phyloP scores from a whole-genome alignment of 805 yeast species.

The Danielozyma ontarioensis region DNA sequence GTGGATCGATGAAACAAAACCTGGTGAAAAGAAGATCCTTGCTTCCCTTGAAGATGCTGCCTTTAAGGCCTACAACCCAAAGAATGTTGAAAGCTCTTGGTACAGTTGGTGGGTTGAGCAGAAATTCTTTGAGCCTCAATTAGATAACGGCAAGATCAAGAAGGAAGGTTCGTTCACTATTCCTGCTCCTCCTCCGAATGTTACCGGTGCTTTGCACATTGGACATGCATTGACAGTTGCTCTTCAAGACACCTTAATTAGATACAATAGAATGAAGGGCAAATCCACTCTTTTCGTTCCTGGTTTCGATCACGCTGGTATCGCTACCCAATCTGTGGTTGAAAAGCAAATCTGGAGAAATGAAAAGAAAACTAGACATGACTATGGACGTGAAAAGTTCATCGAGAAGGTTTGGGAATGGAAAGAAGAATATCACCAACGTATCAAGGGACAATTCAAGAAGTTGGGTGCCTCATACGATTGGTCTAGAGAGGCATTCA shows the following conservation, averaged over 20 bases:
- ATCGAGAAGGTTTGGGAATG: constrained; percentile 93
- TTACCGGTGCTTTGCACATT: constrained; percentile 97
- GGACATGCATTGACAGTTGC: constrained; percentile 97
- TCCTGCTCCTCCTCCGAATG: constrained; percentile 99
- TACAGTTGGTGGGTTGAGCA: constrained; percentile 93
- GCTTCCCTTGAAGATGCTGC: constrained; percentile 89
- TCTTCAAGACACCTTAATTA: constrained; percentile 87
- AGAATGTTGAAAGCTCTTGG: constrained; percentile 94
- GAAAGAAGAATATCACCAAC: constrained; percentile 89
- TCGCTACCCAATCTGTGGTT: constrained; percentile 96
- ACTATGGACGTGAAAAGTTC: constrained; percentile 88
- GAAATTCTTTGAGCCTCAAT: constrained; percentile 85
- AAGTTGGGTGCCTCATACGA: constrained; percentile 95
- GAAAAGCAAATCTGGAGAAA: constrained; percentile 92
- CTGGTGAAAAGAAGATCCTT: constrained; percentile 88
- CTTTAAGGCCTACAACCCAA: constrained; percentile 89
- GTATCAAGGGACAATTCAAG: constrained; percentile 79
- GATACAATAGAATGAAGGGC: constrained; percentile 96
- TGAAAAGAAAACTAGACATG: constrained; percentile 88
- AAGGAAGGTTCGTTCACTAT: constrained; percentile 84
- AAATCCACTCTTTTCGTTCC: constrained; percentile 89
- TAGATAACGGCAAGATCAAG: constrained; percentile 66
- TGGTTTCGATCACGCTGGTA: constrained; percentile 99
- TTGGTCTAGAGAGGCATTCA: constrained; percentile 93
- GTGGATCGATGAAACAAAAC: constrained; percentile 73